A percentile compares a stretch with the other conserved stretches of the same genome.
These are phyloP conservation scores for Thyridium curvatum DNA, from an alignment of 2,329 filamentous ascomycete species.

Conservation along the genomic window DNA sequence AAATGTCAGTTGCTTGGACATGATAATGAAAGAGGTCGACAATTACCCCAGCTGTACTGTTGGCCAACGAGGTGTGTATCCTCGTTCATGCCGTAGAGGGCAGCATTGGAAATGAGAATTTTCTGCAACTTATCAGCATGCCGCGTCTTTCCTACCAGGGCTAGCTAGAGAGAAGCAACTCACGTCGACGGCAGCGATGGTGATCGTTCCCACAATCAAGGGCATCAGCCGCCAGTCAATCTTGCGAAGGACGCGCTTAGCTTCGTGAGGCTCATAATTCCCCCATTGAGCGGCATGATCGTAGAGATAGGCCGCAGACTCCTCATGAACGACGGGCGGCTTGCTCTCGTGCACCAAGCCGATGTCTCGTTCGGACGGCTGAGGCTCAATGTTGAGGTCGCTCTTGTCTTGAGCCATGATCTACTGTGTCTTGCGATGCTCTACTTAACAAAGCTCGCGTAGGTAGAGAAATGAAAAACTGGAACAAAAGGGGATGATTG, in stretches of 20 bases:
- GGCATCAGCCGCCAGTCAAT: constrained; percentile 21
- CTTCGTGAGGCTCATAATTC: not conserved
- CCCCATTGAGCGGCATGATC: not conserved
- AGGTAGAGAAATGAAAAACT: too few relatives aligned
- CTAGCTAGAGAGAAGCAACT: constrained; percentile 41
- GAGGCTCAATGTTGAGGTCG: not conserved
- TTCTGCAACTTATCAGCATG: not conserved
- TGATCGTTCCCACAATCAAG: constrained; percentile 39
- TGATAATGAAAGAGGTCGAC: constrained; percentile 8
- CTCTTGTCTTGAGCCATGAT: not conserved
- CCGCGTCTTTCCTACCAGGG: not conserved
- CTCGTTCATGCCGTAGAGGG: constrained; percentile 16
- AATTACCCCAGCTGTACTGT: constrained; percentile 19
- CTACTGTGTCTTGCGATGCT: too few relatives aligned
- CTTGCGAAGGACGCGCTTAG: constrained; percentile 13
- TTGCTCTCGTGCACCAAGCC: too few relatives aligned
- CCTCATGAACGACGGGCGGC: not conserved
- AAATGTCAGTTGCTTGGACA: constrained; percentile 10
- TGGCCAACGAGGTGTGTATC: constrained; percentile 24
- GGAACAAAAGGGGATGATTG: too few relatives aligned
- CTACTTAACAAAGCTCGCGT: too few relatives aligned
- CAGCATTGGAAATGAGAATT: constrained; percentile 4
- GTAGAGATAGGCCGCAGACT: not conserved
- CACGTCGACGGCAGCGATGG: constrained; percentile 36
- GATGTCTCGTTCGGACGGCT: too few relatives aligned